phyloP scores from a whole-genome alignment of 495 filamentous ascomycete species.

The Hypoxylon intermedium region DNA sequence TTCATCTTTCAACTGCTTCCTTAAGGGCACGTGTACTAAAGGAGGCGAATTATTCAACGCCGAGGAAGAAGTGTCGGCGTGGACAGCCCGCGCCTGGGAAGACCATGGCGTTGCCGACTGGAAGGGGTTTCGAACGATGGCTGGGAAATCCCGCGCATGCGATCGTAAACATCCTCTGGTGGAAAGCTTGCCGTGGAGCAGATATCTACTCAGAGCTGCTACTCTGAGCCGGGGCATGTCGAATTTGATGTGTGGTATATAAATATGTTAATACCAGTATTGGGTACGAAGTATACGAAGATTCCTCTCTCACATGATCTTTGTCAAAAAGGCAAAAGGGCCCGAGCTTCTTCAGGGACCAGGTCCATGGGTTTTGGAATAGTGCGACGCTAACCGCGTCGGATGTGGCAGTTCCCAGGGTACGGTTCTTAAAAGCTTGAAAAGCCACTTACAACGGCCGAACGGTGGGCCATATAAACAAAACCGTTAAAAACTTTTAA shows the following conservation, averaged over 20 bases:
- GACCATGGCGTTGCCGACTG: background rate
- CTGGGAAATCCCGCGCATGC: conserved; percentile 3
- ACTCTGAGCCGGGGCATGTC: conserved; percentile 48
- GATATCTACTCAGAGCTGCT: conserved; percentile 53
- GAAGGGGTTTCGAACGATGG: background rate
- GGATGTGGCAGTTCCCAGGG: conserved; percentile 20
- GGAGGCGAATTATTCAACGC: conserved; percentile 20
- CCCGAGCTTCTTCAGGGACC: background rate
- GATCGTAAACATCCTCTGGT: conserved; percentile 50
- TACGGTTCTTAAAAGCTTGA: background rate
- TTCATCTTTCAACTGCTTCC: conserved; percentile 78
- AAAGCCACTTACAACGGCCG: too few species aligned
- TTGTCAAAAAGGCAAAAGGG: background rate
- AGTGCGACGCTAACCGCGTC: background rate
- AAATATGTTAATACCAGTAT: too few species aligned
- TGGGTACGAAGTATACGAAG: too few species aligned
- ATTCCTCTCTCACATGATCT: too few species aligned
- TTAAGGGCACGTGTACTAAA: conserved; percentile 58
- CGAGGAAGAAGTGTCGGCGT: conserved; percentile 26
- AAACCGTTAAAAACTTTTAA: too few species aligned
- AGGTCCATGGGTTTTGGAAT: background rate
- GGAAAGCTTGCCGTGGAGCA: conserved; percentile 53
- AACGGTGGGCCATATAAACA: too few species aligned
- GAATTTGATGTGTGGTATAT: background rate
- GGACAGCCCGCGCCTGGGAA: conserved; percentile 23